Base-by-base conservation (phyloP, 2,329 filamentous ascomycete species). In the Botrytis hyacinthi region DNA sequence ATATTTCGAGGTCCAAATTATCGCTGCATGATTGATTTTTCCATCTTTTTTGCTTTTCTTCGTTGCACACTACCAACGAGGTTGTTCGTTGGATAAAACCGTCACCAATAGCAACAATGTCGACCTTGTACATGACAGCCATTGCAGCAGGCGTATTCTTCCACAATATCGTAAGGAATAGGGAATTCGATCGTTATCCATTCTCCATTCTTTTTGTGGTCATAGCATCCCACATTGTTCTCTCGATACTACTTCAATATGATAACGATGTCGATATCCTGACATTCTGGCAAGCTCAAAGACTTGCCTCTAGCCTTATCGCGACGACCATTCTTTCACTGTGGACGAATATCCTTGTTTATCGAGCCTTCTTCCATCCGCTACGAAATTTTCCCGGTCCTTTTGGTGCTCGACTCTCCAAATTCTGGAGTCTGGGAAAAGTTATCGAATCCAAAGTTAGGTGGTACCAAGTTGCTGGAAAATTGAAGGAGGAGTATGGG, bases 331-430 rank as follows among this genome's bases (percentile, higher is more conserved):
- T 66, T 5, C 29, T 46, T 16, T 66, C 62, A 29, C 26, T 66
- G 5, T 66, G 62, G 62, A 66, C 60, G 71, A 83, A 86, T 22
- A 85, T 89, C 80, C 81, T 89, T 44, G 84, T 86, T 69, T 88
- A 90, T 76, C 78, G 89, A 9, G 85, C 86, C 0, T 84, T 89
- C 83, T 84, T 79, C 80, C 79, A 68, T 78, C 80, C 63, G 48
- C 77, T 83, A 71, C 78, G 70, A 22, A 70, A 67, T 22, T 81
- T 80, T 29, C 77, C 79, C 7, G 79, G 79, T 10, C 79, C 80
- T 1, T 73, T 76, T 5, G 54, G 70, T n/a, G 76, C 76, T 10
- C 76, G 74, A 32, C 60, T 80, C 3, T 73, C 75, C 4, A 79
- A 78, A n/a, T 72, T 80, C 14, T 76, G 72, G 73, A 77, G 76